These are phyloP conservation scores for Chionographis japonica DNA, from an alignment of 106 monocot species.

Conservation along the genomic window DNA sequence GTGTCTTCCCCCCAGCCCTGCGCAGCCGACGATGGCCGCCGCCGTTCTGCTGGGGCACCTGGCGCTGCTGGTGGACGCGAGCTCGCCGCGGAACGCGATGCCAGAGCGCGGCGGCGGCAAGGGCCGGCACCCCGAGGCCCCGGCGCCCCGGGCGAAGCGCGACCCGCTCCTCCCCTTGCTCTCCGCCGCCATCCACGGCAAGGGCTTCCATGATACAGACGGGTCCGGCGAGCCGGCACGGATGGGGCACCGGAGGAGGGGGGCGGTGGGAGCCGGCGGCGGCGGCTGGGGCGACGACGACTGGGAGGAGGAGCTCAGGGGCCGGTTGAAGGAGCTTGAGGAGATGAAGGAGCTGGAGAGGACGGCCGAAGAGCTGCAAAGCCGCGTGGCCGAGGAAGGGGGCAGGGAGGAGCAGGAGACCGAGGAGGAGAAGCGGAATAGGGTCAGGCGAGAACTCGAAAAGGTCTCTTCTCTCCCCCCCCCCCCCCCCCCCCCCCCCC, in stretches of 20 bases:
- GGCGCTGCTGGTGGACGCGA: conserved; percentile 8
- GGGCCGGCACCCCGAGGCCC: background rate
- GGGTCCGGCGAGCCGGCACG: background rate
- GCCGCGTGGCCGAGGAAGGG: conserved; percentile 12
- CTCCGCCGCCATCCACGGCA: background rate
- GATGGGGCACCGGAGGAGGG: conserved; percentile 7
- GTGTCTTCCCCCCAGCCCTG: background rate
- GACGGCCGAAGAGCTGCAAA: conserved; percentile 61
- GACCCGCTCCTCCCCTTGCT: background rate
- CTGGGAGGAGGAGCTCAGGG: conserved; percentile 52
- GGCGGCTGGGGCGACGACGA: conserved; percentile 16
- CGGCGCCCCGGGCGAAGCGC: background rate
- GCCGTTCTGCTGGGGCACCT: conserved; percentile 25
- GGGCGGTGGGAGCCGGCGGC: background rate
- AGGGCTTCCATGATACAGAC: background rate
- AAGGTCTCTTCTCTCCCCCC: conserved; percentile 32
- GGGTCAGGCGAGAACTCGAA: conserved; percentile 73
- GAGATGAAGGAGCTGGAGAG: conserved; percentile 82
- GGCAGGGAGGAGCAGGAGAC: conserved; percentile 13
- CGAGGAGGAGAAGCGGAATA: conserved; percentile 42
- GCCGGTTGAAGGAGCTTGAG: conserved; percentile 61
- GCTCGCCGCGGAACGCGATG: background rate
- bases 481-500: background rate
- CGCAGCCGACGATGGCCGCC: conserved; percentile 19
- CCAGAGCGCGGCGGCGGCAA: background rate